Conservation (phyloP, 1,139 yeast species). For the Debaryomyces psychrophilus region DNA sequence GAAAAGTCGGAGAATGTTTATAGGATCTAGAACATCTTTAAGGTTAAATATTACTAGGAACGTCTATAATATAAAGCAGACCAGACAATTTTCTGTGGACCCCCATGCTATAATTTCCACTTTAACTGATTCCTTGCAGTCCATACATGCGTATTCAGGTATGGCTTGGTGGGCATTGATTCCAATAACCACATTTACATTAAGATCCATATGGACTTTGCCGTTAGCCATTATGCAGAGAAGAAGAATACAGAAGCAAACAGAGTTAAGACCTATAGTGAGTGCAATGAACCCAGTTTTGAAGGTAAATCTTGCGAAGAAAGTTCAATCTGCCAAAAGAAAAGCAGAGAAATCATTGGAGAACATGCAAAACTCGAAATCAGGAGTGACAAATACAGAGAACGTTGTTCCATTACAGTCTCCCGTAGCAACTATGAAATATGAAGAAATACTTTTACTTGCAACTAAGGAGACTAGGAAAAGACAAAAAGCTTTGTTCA, state of each 20-base stretch:
- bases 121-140: slow-evolving; percentile 48
- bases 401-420: slow-evolving; percentile 12
- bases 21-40: neutral
- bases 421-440: slow-evolving; percentile 56
- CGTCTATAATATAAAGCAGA: neutral
- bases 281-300: slow-evolving; percentile 77
- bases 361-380: slow-evolving; percentile 1
- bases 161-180: slow-evolving; percentile 85
- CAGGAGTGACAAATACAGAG: slow-evolving; percentile 5
- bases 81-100: slow-evolving; percentile 8
- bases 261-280: slow-evolving; percentile 66
- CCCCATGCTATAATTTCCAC: slow-evolving; percentile 27
- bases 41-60: neutral
- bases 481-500: slow-evolving; percentile 70
- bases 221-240: slow-evolving; percentile 81
- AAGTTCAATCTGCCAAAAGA: slow-evolving; percentile 42
- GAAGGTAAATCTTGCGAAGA: slow-evolving; percentile 68
- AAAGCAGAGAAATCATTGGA: slow-evolving; percentile 24
- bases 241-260: slow-evolving; percentile 68
- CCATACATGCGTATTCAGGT: slow-evolving; percentile 57
- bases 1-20: neutral
- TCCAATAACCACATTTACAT: slow-evolving; percentile 69
- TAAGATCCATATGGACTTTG: slow-evolving; percentile 68
- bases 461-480: slow-evolving; percentile 78
- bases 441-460: slow-evolving; percentile 74